Evolutionary conservation across 768 basidiomycete species (phyloP).

Genomic region (Tricholoma hemisulphureum): DNA sequence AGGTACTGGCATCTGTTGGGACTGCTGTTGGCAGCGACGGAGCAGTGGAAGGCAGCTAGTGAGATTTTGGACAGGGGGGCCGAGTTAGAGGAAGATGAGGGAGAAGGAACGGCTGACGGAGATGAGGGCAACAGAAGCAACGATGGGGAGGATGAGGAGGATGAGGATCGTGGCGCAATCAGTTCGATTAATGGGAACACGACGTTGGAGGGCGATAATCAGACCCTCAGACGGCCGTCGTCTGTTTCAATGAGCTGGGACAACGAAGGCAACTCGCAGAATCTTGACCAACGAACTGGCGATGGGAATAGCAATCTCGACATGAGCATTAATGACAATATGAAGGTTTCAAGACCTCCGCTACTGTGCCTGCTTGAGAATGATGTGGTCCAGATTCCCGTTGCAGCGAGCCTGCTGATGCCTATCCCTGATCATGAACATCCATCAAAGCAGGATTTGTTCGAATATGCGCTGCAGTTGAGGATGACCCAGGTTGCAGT

Average conservation of each 20-base stretch:
- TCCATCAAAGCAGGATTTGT: slow-evolving; percentile 55
- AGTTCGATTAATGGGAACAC: background rate
- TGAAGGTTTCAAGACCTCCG: background rate
- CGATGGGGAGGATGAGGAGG: slow-evolving; percentile 3
- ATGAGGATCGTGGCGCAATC: background rate
- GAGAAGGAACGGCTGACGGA: slow-evolving; percentile 14
- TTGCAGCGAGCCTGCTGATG: slow-evolving; percentile 41
- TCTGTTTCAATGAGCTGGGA: background rate
- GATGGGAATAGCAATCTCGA: background rate
- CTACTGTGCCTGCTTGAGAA: background rate
- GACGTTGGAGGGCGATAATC: slow-evolving; percentile 1
- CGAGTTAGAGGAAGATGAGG: slow-evolving; percentile 37
- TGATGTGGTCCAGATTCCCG: slow-evolving; percentile 35
- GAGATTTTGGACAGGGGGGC: slow-evolving; percentile 80
- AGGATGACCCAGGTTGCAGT: slow-evolving; percentile 84
- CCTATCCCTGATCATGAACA: slow-evolving; percentile 46
- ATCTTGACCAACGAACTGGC: background rate
- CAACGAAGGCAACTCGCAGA: background rate
- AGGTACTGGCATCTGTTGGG: slow-evolving; percentile 92
- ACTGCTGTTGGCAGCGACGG: slow-evolving; percentile 71
- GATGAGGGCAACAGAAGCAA: slow-evolving; percentile 11
- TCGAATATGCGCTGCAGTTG: slow-evolving; percentile 80
- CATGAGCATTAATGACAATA: background rate
- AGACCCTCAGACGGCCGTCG: background rate
- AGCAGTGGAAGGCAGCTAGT: slow-evolving; percentile 76